Percentiles rank a stretch among this genome's conserved stretches.
Evolutionary conservation across 352 stramenopile genomes (phyloP).

Genomic region (Thraustochytrium striatum): DNA sequence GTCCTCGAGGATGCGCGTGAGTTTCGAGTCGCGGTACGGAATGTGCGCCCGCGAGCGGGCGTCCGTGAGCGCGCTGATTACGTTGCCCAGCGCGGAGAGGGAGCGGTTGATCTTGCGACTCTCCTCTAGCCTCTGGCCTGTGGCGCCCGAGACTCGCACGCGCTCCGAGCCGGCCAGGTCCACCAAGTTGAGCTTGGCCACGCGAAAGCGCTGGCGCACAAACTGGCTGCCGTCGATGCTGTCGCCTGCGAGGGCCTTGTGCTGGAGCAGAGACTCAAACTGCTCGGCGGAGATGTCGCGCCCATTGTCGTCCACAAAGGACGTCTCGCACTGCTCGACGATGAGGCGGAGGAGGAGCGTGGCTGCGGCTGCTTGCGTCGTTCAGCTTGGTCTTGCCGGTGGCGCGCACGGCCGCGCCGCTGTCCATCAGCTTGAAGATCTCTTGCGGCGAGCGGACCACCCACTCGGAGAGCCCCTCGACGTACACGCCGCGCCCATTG

Average conservation of each 20-base stretch:
- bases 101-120: constrained; percentile 89
- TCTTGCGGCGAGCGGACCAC: constrained; percentile 82
- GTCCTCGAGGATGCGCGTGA: constrained; percentile 80
- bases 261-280: constrained; percentile 73
- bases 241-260: constrained; percentile 59
- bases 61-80: constrained; percentile 81
- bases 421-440: constrained; percentile 89
- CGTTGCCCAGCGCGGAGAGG: constrained; percentile 78
- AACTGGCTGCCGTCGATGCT: constrained; percentile 67
- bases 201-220: constrained; percentile 68
- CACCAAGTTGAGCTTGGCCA: constrained; percentile 75
- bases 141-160: constrained; percentile 74
- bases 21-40: constrained; percentile 84
- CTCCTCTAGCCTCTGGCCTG: constrained; percentile 71
- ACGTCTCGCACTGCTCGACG: constrained; percentile 81
- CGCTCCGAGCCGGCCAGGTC: constrained; percentile 84
- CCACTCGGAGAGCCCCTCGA: constrained; percentile 88
- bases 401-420: constrained; percentile 57
- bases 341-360: constrained; percentile 92
- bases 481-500: constrained; percentile 74
- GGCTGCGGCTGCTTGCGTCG: constrained; percentile 59
- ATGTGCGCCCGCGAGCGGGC: constrained; percentile 77
- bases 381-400: constrained; percentile 59
- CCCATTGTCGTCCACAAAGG: constrained; percentile 70
- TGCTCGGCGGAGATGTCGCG: constrained; percentile 73